Base-by-base conservation (phyloP, 768 basidiomycete species). In the Pleurotus cornucopiae region DNA sequence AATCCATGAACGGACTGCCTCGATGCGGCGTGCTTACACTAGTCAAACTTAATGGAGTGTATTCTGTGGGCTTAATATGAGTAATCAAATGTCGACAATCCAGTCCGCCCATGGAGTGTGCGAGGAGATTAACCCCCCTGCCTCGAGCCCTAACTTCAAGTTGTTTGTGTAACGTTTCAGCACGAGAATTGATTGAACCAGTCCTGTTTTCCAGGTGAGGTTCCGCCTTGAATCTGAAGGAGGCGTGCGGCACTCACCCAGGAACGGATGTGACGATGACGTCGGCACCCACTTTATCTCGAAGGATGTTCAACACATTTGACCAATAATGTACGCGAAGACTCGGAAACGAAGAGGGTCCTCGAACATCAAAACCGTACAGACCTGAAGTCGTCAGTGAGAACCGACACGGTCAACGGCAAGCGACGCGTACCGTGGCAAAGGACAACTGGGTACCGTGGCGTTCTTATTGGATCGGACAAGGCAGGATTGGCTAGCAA, bases 1-100 rank as follows among this genome's bases (percentile, higher is more conserved):
- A 99, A 68, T 97, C 93, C 97, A 99, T 99, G 71, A 99, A 98
- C 1, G 96, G 94, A 62, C 91, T 93, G 34, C 97, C 96, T 14
- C 93, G 82, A 68, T 99, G 97, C 13, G 97, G 97, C 0, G 97
- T 98, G 21, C 87, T 85, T 61, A 99, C 81, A 18, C 86, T 90
- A 1, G 90, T 98, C 57, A 99, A 73, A 5, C 92, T 94, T 26
- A 94, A 71, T 1, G 97, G 94, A 1, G 79, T 79, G 71, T 98
- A 98, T 49, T 88, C 85, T 7, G 72, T 77, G 0, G 96, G 94
- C 60, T 82, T 82, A 62, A 95, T 77, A 67, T 89, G 89, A 2
- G 91, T 84, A 57, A 98, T 95, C 14, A 99, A 76, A 67, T 98
- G 86, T 49, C 97, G 83, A 65, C 94, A 94, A 66, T 99, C 97